Evolutionary conservation across 2,329 filamentous ascomycete genomes (phyloP).

Genomic region (Sporothrix variecibatus): DNA sequence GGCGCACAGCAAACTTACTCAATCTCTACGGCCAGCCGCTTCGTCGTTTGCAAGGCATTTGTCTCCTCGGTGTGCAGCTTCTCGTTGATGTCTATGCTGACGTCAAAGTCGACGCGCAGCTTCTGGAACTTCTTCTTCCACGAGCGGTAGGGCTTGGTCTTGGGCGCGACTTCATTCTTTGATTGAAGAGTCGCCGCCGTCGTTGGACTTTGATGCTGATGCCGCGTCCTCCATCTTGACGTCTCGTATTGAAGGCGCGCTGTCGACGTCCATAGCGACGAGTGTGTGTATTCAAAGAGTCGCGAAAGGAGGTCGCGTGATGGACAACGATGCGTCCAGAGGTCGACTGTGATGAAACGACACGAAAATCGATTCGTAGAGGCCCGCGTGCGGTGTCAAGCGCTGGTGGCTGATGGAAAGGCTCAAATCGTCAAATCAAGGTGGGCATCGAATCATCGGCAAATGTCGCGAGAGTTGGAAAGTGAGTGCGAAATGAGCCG

Average conservation of each 20-base stretch:
- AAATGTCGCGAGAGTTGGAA: not conserved
- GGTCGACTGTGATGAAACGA: not conserved
- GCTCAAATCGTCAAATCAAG: not conserved
- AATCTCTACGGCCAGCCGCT: conserved; percentile 84
- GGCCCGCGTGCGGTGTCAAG: not conserved
- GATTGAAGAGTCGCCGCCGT: not conserved
- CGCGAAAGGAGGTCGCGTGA: no score
- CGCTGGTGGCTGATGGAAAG: not conserved
- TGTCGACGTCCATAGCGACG: conserved; percentile 37
- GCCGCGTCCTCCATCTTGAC: conserved; percentile 47
- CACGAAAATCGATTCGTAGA: not conserved
- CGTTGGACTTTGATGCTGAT: not conserved
- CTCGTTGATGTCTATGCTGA: conserved; percentile 78
- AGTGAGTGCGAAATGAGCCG: not conserved
- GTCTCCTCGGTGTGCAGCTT: conserved; percentile 79
- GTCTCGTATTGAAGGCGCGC: conserved; percentile 35
- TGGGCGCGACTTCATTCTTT: conserved; percentile 33
- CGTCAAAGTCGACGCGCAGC: conserved; percentile 78
- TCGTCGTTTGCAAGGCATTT: conserved; percentile 76
- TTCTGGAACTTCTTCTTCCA: conserved; percentile 96
- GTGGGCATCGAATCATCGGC: conserved; percentile 12
- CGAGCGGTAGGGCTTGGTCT: conserved; percentile 60
- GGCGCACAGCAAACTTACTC: conserved; percentile 64
- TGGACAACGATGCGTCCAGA: not conserved
- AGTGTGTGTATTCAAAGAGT: not conserved